These are phyloP conservation scores for Trichoderma virens DNA, from an alignment of 495 filamentous ascomycete species.

Conservation along the genomic window DNA sequence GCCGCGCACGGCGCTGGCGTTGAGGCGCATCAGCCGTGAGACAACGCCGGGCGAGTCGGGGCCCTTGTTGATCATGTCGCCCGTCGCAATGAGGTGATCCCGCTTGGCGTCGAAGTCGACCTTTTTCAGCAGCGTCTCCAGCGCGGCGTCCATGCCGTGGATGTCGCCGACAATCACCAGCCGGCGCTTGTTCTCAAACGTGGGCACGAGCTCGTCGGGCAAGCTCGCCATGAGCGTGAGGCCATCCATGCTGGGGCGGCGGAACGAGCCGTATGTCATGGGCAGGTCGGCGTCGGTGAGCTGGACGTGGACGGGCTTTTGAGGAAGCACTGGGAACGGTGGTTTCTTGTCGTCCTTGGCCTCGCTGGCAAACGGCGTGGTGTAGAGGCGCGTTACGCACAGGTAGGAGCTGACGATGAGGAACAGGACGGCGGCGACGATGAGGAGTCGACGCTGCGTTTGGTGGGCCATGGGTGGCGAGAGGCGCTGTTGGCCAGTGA, in stretches of 20 bases:
- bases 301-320: not conserved
- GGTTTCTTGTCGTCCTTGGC: not conserved
- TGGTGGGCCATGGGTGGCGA: not conserved
- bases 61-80: conserved; percentile 84
- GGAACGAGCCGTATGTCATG: conserved; percentile 20
- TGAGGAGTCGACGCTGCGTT: conserved; percentile 11
- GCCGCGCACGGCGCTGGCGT: conserved; percentile 75
- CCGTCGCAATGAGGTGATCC: conserved; percentile 77
- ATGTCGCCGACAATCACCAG: conserved; percentile 84
- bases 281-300: conserved; percentile 13
- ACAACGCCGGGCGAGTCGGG: conserved; percentile 77
- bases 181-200: conserved; percentile 16
- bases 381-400: conserved; percentile 13
- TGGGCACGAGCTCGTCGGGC: conserved; percentile 27
- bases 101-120: conserved; percentile 49
- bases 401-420: conserved; percentile 13
- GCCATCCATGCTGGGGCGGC: conserved; percentile 25
- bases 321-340: not conserved
- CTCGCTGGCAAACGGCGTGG: not conserved
- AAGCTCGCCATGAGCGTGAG: conserved; percentile 27
- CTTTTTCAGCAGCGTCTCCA: conserved; percentile 60
- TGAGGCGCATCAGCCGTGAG: conserved; percentile 57
- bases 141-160: conserved; percentile 68
- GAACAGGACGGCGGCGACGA: conserved; percentile 12
- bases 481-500: not conserved